Evolutionary conservation across 176 grass and related monocot species (phyloP).

Genomic region (Calamus simplicifolius): DNA sequence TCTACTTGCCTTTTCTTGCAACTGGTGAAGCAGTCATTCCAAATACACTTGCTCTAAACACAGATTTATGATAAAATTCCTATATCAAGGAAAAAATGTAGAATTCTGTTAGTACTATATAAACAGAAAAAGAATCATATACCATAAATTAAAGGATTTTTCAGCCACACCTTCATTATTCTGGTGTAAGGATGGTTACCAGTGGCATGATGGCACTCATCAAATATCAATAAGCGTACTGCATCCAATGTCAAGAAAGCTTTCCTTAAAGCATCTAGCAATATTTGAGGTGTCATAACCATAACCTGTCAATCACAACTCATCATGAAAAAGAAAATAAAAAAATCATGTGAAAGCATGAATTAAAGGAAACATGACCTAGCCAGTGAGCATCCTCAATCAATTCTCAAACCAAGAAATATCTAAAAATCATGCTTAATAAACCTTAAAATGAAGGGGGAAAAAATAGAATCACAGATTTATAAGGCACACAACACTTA

Average conservation of each 20-base stretch:
- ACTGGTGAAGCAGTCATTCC: constrained; percentile 84
- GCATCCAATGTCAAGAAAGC: constrained; percentile 62
- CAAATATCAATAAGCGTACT: constrained; percentile 66
- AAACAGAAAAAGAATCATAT: constrained; percentile 4
- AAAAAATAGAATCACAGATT: too few species aligned
- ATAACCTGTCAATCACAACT: constrained; percentile 53
- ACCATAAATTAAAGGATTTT: constrained; percentile 1
- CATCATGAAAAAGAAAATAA: too few species aligned
- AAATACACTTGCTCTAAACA: constrained; percentile 55
- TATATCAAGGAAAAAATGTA: constrained; percentile 12
- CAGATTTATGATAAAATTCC: constrained; percentile 78
- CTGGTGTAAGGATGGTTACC: constrained; percentile 74
- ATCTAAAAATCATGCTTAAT: too few species aligned
- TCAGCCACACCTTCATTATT: constrained; percentile 81
- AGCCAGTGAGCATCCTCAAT: too few species aligned
- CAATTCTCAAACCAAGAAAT: too few species aligned
- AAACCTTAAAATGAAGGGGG: too few species aligned
- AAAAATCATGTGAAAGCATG: too few species aligned
- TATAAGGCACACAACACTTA: too few species aligned
- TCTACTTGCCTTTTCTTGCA: constrained; percentile 65
- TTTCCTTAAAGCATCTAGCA: constrained; percentile 72
- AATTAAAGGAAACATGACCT: too few species aligned
- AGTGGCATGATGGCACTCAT: constrained; percentile 84
- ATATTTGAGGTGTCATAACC: constrained; percentile 84
- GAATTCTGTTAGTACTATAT: too few species aligned